Evolutionary conservation across 495 filamentous ascomycete species (phyloP), one percentile per base, ranked within the genome.

Genomic region (Neurospora sp.): DNA sequence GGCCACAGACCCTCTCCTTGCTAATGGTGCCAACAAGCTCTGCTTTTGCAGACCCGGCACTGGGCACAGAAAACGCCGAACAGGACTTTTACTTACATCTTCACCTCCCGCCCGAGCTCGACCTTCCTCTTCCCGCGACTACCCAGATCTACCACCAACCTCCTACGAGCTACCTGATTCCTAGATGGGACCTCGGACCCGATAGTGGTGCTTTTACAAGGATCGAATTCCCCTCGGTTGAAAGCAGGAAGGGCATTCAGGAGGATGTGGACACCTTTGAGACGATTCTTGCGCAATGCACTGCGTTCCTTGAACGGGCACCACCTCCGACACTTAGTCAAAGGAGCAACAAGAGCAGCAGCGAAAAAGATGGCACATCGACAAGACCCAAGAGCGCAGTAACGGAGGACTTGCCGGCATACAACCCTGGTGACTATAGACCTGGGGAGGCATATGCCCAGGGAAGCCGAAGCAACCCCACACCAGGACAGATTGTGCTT

Each of bases 231-330:
- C 94, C 94, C 2, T 78, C 86, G 5, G 85, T 93, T 10, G 92
- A 93, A 12, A 86, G 84, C 69, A 85, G 87, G 41, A 88, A 88
- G 71, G 89, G 90, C 37, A 88, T 91, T 3, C 94, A 98, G 81
- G 94, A 98, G 77, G 94, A 98, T 80, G 86, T 97, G 37, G 94
- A 98, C 80, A 98, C 94, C 0, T 98, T 98, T 77, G 94, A 98
- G 84, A 97, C 94, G 3, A 98, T 98, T 71, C 86, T 98, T 45
- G 94, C 94, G 38, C 94, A 98, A 82, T 98, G 94, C 79, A 98
- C 94, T 14, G 94, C 94, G 0, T 98, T 98, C 80, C 86, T 95
- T 9, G 94, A 97, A 77, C 88, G 93, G 42, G 89, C 91, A 7
- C 83, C 89, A 31, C 85, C 89, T 4, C 87, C 91, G 3, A 86